Base-by-base conservation (phyloP, 1,284 basidiomycete species). In the Pseudozyma hubeiensis region DNA sequence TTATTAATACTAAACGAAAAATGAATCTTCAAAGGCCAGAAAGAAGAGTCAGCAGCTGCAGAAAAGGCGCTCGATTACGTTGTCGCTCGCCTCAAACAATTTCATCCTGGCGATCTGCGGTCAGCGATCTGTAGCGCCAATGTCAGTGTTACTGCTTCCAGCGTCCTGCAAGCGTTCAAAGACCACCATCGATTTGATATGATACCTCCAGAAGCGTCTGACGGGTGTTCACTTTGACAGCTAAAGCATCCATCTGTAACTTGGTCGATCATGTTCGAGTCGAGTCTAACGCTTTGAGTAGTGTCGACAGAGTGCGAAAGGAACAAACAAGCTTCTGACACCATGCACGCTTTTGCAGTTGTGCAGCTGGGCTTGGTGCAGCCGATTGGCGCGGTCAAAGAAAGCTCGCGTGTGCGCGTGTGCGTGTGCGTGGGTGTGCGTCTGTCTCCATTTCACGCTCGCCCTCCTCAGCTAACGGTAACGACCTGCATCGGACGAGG, bases 111-210 rank as follows among this genome's bases (percentile, higher is more conserved):
- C n/a, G 16, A 48, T 30, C 47, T 53, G 62, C 54, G 46, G 39
- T 17, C 17, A 44, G 51, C 62, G 62, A 64, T 64, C 54, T 57
- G 62, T 54, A 64, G 14, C 10, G 33, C 45, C 50, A 64, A 52
- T 43, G 43, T 16, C 19, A 17, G 50, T 24, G 11, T 7, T 5
- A 9, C 31, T 29, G 8, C 31, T 33, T 17, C 33, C 35, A 37
- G 14, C 3, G 35, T 5, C 14, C 35, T 2, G 35, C 35, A 8
- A 8, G 35, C 35, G 9, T 8, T 37, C 35, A 14, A 37, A 14
- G 14, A 37, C 8, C 35, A 5, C 35, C 35, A 14, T 14, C 8
- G 35, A 24, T 4, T 24, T 24, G 24, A 24, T 24, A 24, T n/a
- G n/a, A n/a, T n/a, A n/a, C n/a, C 24, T 24, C 24, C 24, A 24